Base-by-base conservation (phyloP, 2,329 filamentous ascomycete genomes). In the Lithohypha guttulata region DNA sequence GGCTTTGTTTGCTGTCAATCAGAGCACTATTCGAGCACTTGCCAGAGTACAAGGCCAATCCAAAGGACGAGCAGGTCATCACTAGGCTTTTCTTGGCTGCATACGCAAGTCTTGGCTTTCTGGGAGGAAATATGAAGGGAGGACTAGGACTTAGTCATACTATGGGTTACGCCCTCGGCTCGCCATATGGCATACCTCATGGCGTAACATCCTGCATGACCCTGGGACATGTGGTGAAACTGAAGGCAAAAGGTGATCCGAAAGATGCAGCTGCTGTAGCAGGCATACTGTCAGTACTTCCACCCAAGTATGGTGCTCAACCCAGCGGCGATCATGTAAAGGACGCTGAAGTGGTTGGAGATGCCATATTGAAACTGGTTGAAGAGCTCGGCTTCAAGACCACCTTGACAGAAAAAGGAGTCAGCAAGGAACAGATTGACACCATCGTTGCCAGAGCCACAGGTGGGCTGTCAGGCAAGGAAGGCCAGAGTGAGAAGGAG, bases 121-220 rank as follows among this genome's bases (percentile, higher is more conserved):
- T 71, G 2, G 69, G 68, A 0, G 55, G 61, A 42, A 70, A 73
- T 39, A 46, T 71, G 19, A 65, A 67, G 30, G 67, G 66, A n/a
- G 62, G 63, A 0, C 51, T 73, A 0, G 71, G 71, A 0, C 54
- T 75, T 2, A 59, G 53, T 2, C 67, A 70, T 41, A 54, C 56
- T 0, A 46, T 70, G 34, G 65, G 66, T 0, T 72, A 75, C 47
- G 70, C 71, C 0, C 54, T 76, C 2, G 71, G 71, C 0, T 64
- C 59, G 2, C 71, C 71, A 0, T 75, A 74, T 45, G 52, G 58
- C 0, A 75, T 76, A 26, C 71, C 71, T 1, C 71, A 75, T 45
- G 71, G 71, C 0, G 65, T 72, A 31, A 75, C 71, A 0, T 67
- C 62, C 2, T 73, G 70, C 48, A 49, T 75, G 32, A 73, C 70